These are phyloP conservation scores for Chaetoscypha palmicola DNA, from an alignment of 2,329 filamentous ascomycete species.

Conservation along the genomic window DNA sequence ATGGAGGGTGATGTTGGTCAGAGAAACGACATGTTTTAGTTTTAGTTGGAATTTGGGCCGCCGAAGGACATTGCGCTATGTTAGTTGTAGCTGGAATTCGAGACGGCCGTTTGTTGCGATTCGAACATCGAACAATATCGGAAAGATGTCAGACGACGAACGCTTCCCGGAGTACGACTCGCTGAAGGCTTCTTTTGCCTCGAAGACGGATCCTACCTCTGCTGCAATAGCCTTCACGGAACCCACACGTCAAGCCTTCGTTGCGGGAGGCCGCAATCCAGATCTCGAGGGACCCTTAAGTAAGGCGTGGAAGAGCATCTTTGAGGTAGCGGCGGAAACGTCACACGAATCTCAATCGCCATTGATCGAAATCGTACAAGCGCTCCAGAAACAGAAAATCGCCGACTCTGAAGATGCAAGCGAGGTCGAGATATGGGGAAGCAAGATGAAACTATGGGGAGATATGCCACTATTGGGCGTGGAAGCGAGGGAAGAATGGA, in stretches of 20 bases:
- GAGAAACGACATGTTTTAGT: no score
- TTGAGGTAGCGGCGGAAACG: constrained; percentile 21
- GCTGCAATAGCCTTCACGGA: constrained; percentile 1
- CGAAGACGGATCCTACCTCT: background rate
- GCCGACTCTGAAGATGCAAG: constrained; percentile 14
- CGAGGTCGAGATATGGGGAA: constrained; percentile 15
- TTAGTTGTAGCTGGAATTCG: no score
- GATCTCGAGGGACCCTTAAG: constrained; percentile 12
- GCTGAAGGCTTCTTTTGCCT: background rate
- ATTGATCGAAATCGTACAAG: constrained; percentile 23
- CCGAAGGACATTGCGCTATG: no score
- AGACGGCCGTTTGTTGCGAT: no score
- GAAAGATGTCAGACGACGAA: no score
- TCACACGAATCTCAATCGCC: constrained; percentile 17
- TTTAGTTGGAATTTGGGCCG: no score
- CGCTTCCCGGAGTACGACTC: background rate
- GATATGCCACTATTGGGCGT: constrained; percentile 28
- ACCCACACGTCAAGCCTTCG: background rate
- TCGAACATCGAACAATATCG: no score
- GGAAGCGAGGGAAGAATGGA: constrained; percentile 25
- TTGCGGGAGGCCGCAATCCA: background rate
- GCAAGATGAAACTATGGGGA: constrained; percentile 24
- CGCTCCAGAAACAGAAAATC: constrained; percentile 15
- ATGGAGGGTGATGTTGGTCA: no score
- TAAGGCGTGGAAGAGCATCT: constrained; percentile 20